A percentile compares a stretch with the other conserved stretches of the same genome.
These are phyloP conservation scores for Globisporangium parvum DNA, from an alignment of 352 stramenopile genomes.

Conservation along the genomic window DNA sequence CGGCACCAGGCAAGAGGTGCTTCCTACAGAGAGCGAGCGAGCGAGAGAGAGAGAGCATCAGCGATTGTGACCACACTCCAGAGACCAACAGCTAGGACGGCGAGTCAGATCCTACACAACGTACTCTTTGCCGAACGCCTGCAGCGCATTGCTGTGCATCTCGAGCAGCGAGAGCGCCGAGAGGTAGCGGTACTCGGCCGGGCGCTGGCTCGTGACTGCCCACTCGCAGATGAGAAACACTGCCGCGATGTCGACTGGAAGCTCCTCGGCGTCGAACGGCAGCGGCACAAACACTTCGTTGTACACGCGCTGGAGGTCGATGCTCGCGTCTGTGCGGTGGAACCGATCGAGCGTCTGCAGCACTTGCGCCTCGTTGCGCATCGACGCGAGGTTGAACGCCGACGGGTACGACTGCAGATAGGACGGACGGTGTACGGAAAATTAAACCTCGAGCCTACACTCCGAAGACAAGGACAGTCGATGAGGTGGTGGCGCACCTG, in stretches of 20 bases:
- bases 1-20: slow-evolving; percentile 28
- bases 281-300: slow-evolving; percentile 64
- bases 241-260: slow-evolving; percentile 64
- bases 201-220: slow-evolving; percentile 74
- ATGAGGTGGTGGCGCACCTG: slow-evolving; percentile 20
- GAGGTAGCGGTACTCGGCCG: slow-evolving; percentile 77
- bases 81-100: slow-evolving; percentile 1
- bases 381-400: slow-evolving; percentile 25
- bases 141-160: slow-evolving; percentile 67
- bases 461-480: not conserved
- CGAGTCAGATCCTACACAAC: slow-evolving; percentile 12
- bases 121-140: slow-evolving; percentile 56
- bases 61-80: not conserved
- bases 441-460: not conserved
- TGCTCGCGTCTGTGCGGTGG: slow-evolving; percentile 65
- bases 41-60: not conserved
- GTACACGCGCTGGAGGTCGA: slow-evolving; percentile 67
- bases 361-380: slow-evolving; percentile 71
- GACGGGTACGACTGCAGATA: slow-evolving; percentile 20
- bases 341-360: slow-evolving; percentile 79
- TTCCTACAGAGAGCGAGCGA: slow-evolving; percentile 26
- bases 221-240: slow-evolving; percentile 80
- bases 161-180: slow-evolving; percentile 73
- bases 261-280: slow-evolving; percentile 23
- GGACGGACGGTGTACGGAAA: too few relatives aligned